These are phyloP conservation scores for Malus hybrid DNA, from an alignment of 331 rosid species.

Conservation along the genomic window DNA sequence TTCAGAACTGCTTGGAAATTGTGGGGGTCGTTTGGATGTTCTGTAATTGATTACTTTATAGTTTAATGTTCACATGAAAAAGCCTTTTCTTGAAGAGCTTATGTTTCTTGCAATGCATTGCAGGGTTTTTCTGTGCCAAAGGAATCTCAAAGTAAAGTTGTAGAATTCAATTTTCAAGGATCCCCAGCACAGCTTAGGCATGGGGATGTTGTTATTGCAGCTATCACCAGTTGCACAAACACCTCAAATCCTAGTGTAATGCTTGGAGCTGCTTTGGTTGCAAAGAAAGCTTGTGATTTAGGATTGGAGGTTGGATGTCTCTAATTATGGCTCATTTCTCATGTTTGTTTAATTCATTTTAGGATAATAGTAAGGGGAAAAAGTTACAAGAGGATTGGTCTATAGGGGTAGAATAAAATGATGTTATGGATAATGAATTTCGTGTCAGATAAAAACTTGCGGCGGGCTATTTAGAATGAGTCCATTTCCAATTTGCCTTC, in stretches of 20 bases:
- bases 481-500: neutral
- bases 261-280: slow-evolving; percentile 96
- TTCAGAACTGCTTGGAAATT: neutral
- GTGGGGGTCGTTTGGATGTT: neutral
- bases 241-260: slow-evolving; percentile 92
- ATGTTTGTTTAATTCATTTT: neutral
- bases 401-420: neutral
- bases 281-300: slow-evolving; percentile 81
- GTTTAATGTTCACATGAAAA: neutral
- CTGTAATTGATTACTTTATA: neutral
- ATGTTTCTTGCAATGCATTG: slow-evolving; percentile 21
- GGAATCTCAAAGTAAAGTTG: slow-evolving; percentile 57
- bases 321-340: slow-evolving; percentile 15
- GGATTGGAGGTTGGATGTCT: slow-evolving; percentile 73
- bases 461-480: neutral
- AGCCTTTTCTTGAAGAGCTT: neutral
- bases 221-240: slow-evolving; percentile 89
- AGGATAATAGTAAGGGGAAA: neutral
- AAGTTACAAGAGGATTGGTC: neutral
- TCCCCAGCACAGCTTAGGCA: slow-evolving; percentile 66
- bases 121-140: slow-evolving; percentile 81
- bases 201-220: slow-evolving; percentile 85
- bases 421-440: neutral
- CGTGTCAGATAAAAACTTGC: neutral
- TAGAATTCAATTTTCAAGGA: slow-evolving; percentile 47